Evolutionary conservation across 2,329 filamentous ascomycete species (phyloP).

Genomic region (Camillea tinctor): DNA sequence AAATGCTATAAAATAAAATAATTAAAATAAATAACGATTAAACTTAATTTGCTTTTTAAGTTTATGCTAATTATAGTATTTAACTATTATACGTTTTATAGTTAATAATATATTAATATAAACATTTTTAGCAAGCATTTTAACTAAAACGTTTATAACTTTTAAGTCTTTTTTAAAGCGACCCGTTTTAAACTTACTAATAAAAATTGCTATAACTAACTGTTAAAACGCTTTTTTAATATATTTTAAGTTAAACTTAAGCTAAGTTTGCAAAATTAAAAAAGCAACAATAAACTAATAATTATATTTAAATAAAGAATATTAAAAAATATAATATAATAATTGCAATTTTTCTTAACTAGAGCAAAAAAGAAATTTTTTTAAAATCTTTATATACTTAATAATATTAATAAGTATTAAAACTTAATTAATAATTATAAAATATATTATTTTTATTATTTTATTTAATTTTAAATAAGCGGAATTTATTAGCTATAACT

Average conservation of each 20-base stretch:
- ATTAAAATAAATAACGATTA: background rate
- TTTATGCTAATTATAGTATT: background rate
- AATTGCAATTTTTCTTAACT: slow-evolving; percentile 7
- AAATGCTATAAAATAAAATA: background rate
- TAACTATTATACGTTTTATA: background rate
- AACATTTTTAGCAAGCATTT: slow-evolving; percentile 2
- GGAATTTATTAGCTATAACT: background rate
- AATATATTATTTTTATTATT: slow-evolving; percentile 9
- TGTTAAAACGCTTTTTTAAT: background rate
- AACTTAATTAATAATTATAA: slow-evolving; percentile 10
- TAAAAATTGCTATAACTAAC: background rate
- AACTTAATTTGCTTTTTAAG: slow-evolving; percentile 1
- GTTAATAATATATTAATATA: slow-evolving; percentile 3
- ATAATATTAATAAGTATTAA: slow-evolving; percentile 5
- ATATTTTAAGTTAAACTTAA: slow-evolving; percentile 1
- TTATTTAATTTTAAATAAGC: slow-evolving; percentile 6
- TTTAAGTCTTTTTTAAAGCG: background rate
- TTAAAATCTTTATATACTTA: slow-evolving; percentile 7
- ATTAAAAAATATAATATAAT: slow-evolving; percentile 9
- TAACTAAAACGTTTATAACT: background rate
- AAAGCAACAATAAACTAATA: slow-evolving; percentile 1
- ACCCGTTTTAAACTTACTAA: background rate
- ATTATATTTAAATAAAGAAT: slow-evolving; percentile 3
- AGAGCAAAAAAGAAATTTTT: slow-evolving; percentile 1
- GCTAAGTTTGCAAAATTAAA: background rate